Conservation (phyloP, 2,329 filamentous ascomycete genomes). For the Fusarium stilboides region DNA sequence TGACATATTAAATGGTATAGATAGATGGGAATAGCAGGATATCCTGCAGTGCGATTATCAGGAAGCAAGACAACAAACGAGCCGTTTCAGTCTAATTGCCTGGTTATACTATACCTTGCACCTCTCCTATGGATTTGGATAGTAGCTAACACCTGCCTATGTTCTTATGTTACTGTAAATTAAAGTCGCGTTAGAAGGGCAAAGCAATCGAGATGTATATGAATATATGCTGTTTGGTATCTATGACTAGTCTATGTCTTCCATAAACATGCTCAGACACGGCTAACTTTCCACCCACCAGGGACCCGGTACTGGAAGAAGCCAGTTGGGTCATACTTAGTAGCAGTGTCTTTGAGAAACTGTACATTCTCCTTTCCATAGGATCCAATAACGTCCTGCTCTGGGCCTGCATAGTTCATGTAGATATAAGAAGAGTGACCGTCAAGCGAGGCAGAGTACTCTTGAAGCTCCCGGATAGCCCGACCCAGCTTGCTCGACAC, state of each 20-base stretch:
- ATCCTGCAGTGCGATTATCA: too few species aligned
- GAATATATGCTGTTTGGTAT: not conserved
- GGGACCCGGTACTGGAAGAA: constrained; percentile 11
- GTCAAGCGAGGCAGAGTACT: not conserved
- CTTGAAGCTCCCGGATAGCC: not conserved
- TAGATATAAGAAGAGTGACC: constrained; percentile 10
- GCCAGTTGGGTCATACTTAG: constrained; percentile 14
- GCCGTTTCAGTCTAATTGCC: too few species aligned
- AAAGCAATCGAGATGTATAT: not conserved
- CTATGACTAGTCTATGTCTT: not conserved
- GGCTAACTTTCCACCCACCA: constrained; percentile 11
- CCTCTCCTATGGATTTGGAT: too few species aligned
- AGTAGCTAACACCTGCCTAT: too few species aligned
- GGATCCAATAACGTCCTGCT: not conserved
- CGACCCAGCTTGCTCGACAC: not conserved
- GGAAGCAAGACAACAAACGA: too few species aligned
- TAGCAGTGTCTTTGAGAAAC: not conserved
- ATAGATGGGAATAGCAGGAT: too few species aligned
- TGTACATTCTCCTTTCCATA: not conserved
- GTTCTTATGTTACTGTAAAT: too few species aligned
- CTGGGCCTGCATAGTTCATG: constrained; percentile 6
- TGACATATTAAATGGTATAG: too few species aligned
- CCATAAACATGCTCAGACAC: not conserved
- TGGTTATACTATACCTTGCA: too few species aligned
- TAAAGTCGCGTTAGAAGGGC: too few species aligned